Conservation (phyloP, 73 alveolate genomes). For the Stentor coeruleus region DNA sequence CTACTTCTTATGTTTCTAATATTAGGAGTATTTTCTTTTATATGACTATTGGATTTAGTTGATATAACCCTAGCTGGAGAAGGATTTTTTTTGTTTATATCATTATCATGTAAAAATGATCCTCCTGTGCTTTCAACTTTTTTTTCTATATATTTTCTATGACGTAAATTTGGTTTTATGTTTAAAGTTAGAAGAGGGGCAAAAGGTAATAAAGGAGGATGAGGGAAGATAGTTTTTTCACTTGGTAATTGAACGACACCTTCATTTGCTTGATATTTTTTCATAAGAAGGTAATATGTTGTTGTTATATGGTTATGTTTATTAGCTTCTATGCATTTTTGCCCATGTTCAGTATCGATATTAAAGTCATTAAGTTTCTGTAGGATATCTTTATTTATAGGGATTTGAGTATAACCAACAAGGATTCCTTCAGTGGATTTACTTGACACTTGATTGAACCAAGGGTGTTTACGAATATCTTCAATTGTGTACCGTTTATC, state of each 20-base stretch:
- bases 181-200: not conserved
- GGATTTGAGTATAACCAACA: slow-evolving; percentile 50
- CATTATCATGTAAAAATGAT: not conserved
- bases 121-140: slow-evolving; percentile 25
- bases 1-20: not conserved
- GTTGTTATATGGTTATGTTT: slow-evolving; percentile 72
- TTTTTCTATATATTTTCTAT: slow-evolving; percentile 12
- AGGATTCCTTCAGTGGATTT: slow-evolving; percentile 37
- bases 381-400: slow-evolving; percentile 39
- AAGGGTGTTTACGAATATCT: slow-evolving; percentile 70
- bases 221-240: not conserved
- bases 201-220: slow-evolving; percentile 7
- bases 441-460: slow-evolving; percentile 46
- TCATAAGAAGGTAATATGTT: slow-evolving; percentile 49
- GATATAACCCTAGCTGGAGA: not conserved
- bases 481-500: slow-evolving; percentile 61
- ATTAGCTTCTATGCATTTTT: slow-evolving; percentile 58
- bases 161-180: not conserved
- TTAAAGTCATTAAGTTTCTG: slow-evolving; percentile 34
- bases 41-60: not conserved
- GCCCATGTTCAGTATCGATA: slow-evolving; percentile 30
- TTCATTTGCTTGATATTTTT: slow-evolving; percentile 8
- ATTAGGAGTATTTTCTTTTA: not conserved
- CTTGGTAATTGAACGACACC: not conserved
- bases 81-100: not conserved